A percentile compares a stretch with the other conserved stretches of the same genome.
Conservation (phyloP, 2,329 filamentous ascomycete species). For the Ophiocordyceps camponoti-leonardi region DNA sequence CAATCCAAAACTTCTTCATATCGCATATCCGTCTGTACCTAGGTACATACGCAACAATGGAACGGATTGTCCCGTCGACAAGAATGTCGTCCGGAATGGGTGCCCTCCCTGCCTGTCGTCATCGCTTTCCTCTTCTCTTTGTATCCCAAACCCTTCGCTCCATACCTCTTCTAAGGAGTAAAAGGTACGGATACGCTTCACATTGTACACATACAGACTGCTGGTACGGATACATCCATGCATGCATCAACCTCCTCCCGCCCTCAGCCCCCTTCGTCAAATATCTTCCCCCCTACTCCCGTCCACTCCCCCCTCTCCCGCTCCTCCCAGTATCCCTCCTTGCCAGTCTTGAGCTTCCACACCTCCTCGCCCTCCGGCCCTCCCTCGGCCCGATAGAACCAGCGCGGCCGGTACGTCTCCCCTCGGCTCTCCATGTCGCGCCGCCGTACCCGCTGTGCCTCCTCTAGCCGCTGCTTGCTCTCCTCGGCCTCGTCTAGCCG, state of each 20-base stretch:
- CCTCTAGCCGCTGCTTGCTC: slow-evolving; percentile 70
- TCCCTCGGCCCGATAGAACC: slow-evolving; percentile 63
- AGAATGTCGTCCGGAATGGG: not conserved
- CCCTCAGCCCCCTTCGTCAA: slow-evolving; percentile 8
- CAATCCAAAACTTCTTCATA: too few relatives aligned
- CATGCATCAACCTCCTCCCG: too few relatives aligned
- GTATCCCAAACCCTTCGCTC: too few relatives aligned
- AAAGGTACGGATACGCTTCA: too few relatives aligned
- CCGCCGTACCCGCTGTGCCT: slow-evolving; percentile 61
- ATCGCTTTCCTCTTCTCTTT: not conserved
- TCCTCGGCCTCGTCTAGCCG: slow-evolving; percentile 70
- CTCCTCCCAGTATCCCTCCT: slow-evolving; percentile 89
- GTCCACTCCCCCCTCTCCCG: slow-evolving; percentile 51
- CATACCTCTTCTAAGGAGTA: too few relatives aligned
- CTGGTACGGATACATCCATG: too few relatives aligned
- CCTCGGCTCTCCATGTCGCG: slow-evolving; percentile 60
- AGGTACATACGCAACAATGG: too few relatives aligned
- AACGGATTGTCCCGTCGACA: not conserved
- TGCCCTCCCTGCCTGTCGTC: not conserved
- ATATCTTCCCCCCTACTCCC: slow-evolving; percentile 31
- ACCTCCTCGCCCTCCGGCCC: slow-evolving; percentile 44
- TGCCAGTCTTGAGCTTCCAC: slow-evolving; percentile 63
- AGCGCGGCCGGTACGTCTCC: slow-evolving; percentile 56
- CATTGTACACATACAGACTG: too few relatives aligned
- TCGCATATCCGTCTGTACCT: too few relatives aligned